These are phyloP conservation scores for Nicotiana otophora DNA, from an alignment of 257 asterid genomes.

Conservation along the genomic window DNA sequence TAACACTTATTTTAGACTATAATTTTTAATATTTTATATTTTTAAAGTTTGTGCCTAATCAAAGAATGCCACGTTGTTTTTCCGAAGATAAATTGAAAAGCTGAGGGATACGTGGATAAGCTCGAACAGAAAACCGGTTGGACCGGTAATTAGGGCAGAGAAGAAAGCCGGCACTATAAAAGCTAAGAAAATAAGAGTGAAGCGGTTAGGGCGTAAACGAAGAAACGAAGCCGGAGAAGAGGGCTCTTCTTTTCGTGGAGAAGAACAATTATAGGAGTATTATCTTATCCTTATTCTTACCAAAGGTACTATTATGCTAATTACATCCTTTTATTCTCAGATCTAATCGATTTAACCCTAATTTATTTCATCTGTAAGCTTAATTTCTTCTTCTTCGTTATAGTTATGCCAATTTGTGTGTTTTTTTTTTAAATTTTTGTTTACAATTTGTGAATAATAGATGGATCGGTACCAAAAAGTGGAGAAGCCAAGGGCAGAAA, in stretches of 20 bases:
- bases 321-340: background rate
- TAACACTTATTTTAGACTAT: too few species aligned
- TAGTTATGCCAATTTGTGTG: background rate
- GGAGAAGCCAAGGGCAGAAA: slow-evolving; percentile 58
- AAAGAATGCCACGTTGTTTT: too few species aligned
- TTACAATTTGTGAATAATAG: slow-evolving; percentile 1
- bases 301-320: slow-evolving; percentile 2
- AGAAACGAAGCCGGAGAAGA: slow-evolving; percentile 55
- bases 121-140: slow-evolving; percentile 15
- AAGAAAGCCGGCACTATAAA: slow-evolving; percentile 26
- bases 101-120: background rate
- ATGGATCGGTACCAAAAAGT: slow-evolving; percentile 78
- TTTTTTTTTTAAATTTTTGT: background rate
- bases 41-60: too few species aligned
- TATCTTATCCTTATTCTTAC: slow-evolving; percentile 9
- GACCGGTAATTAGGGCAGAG: slow-evolving; percentile 24
- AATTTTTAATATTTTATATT: too few species aligned
- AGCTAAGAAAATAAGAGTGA: background rate
- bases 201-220: slow-evolving; percentile 38
- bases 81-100: too few species aligned
- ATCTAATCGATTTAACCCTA: background rate
- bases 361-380: background rate
- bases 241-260: slow-evolving; percentile 37
- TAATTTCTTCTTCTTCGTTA: background rate
- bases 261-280: background rate